A percentile compares a stretch with the other conserved stretches of the same genome.
Conservation (phyloP, 805 yeast species). For the Nakazawaea molendinolei region DNA sequence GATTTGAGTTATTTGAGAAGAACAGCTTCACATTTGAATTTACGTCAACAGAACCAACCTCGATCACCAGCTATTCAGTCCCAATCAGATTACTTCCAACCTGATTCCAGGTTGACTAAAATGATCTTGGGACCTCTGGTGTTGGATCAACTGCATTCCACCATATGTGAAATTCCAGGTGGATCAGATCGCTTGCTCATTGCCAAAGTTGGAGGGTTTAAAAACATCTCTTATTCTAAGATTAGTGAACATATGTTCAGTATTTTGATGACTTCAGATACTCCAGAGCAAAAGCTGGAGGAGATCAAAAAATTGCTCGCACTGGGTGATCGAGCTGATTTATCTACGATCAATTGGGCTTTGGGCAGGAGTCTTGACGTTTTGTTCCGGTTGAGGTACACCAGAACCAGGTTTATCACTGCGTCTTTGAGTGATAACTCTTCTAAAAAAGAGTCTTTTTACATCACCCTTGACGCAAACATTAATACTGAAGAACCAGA, state of each 20-base stretch:
- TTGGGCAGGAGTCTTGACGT: constrained; percentile 18
- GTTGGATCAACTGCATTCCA: not conserved
- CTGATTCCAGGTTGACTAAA: not conserved
- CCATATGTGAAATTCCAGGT: not conserved
- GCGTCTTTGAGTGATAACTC: not conserved
- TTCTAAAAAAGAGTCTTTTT: constrained; percentile 20
- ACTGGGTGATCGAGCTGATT: not conserved
- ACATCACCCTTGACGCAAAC: constrained; percentile 24
- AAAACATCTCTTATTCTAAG: constrained; percentile 6
- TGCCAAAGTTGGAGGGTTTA: constrained; percentile 11
- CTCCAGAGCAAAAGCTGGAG: not conserved
- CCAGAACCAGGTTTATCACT: constrained; percentile 16
- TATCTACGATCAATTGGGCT: constrained; percentile 19
- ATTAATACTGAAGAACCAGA: constrained; percentile 14
- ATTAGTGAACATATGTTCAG: not conserved
- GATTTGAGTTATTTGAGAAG: constrained; percentile 4
- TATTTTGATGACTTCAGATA: not conserved
- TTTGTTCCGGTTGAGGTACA: constrained; percentile 13
- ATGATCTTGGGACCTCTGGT: not conserved
- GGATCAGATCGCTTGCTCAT: constrained; percentile 1
- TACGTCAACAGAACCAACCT: constrained; percentile 1
- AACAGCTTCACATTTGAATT: constrained; percentile 5
- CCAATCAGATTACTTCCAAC: constrained; percentile 4
- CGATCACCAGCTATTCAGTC: not conserved
- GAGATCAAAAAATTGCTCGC: not conserved